Evolutionary conservation across 2,329 filamentous ascomycete species (phyloP).

Genomic region (Emmonsia crescens): DNA sequence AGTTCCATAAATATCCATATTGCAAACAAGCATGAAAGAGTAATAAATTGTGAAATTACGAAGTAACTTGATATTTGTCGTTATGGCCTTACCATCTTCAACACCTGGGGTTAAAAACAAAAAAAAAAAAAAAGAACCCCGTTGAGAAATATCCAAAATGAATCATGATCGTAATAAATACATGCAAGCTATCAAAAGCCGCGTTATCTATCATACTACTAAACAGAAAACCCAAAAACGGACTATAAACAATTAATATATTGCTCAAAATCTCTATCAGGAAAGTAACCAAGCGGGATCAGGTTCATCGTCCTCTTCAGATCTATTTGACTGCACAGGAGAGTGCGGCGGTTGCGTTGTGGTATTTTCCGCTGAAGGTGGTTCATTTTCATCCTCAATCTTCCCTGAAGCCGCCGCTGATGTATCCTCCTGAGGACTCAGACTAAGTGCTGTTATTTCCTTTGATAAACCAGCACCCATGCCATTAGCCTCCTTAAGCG

Average conservation of each 20-base stretch:
- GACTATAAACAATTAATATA: neutral
- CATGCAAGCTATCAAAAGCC: neutral
- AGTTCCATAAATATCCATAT: neutral
- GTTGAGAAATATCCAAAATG: neutral
- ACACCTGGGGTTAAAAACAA: neutral
- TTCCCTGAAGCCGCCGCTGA: neutral
- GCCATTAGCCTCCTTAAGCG: slow-evolving; percentile 6
- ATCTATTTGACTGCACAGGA: slow-evolving; percentile 12
- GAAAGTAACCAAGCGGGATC: slow-evolving; percentile 35
- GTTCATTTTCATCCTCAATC: neutral
- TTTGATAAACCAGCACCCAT: neutral
- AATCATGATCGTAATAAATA: neutral
- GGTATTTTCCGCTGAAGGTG: neutral
- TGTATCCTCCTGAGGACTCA: neutral
- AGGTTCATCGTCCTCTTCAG: slow-evolving; percentile 32
- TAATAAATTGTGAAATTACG: neutral
- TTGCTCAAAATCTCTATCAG: neutral
- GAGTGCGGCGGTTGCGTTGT: neutral
- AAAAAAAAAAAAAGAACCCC: too few species aligned
- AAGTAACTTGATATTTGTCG: neutral
- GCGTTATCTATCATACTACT: neutral
- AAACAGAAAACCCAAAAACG: neutral
- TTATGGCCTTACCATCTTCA: neutral
- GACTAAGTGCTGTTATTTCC: neutral
- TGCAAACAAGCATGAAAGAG: neutral